Evolutionary conservation across 2,329 filamentous ascomycete genomes (phyloP).

Genomic region (Scopulariopsis brevicaulis): DNA sequence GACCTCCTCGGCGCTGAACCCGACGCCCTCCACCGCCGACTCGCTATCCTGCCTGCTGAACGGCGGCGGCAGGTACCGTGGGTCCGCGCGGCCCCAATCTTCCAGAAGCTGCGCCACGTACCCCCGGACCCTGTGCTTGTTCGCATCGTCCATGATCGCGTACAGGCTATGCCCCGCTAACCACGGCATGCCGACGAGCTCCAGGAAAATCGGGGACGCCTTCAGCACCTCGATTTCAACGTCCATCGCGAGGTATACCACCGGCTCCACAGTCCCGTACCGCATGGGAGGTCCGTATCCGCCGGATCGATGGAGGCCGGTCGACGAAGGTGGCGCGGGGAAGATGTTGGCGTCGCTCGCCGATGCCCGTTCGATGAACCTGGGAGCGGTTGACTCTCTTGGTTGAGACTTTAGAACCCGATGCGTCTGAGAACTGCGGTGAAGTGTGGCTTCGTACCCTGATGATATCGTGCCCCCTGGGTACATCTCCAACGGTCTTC

Average conservation of each 20-base stretch:
- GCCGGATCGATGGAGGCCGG: slow-evolving; percentile 6
- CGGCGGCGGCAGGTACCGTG: slow-evolving; percentile 55
- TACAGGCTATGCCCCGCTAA: slow-evolving; percentile 37
- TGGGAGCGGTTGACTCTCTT: slow-evolving; percentile 32
- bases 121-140: slow-evolving; percentile 38
- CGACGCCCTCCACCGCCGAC: slow-evolving; percentile 40
- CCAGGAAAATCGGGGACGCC: slow-evolving; percentile 41
- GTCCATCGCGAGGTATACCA: slow-evolving; percentile 46
- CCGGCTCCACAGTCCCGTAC: slow-evolving; percentile 33
- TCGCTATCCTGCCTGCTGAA: slow-evolving; percentile 41
- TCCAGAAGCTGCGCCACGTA: slow-evolving; percentile 42
- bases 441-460: slow-evolving; percentile 33
- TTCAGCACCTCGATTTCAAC: slow-evolving; percentile 48
- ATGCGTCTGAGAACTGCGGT: slow-evolving; percentile 32
- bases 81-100: slow-evolving; percentile 45
- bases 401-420: slow-evolving; percentile 43
- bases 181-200: slow-evolving; percentile 37
- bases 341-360: slow-evolving; percentile 37
- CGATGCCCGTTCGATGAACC: slow-evolving; percentile 39
- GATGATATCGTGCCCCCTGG: slow-evolving; percentile 27
- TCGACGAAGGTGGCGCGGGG: slow-evolving; percentile 25
- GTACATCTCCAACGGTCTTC: slow-evolving; percentile 40
- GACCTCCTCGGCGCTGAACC: slow-evolving; percentile 41
- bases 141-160: slow-evolving; percentile 39
- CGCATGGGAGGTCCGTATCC: slow-evolving; percentile 8